Conservation (phyloP, 768 basidiomycete genomes). For the Pleurotus ostreatus region DNA sequence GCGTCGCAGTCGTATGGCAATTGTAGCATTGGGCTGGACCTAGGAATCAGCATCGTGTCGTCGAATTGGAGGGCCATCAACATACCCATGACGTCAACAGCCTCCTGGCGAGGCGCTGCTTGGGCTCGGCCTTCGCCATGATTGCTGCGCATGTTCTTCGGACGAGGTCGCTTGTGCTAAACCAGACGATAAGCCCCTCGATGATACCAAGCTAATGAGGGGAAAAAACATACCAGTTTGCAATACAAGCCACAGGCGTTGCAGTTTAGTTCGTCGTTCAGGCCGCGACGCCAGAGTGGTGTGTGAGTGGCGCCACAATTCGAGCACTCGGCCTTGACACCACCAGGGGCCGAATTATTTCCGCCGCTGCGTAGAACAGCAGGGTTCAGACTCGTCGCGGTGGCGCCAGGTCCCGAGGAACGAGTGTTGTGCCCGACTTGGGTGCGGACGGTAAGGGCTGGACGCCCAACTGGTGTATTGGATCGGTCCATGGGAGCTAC, state of each 20-base stretch:
- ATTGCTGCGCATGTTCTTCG: constrained; percentile 80
- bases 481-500: constrained; percentile 49
- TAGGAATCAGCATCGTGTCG: neutral
- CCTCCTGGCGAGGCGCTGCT: constrained; percentile 60
- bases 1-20: constrained; percentile 86
- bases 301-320: constrained; percentile 90
- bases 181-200: neutral
- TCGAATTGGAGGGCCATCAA: constrained; percentile 13
- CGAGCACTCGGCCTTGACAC: constrained; percentile 78
- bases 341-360: constrained; percentile 44
- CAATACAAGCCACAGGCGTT: constrained; percentile 88
- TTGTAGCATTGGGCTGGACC: constrained; percentile 80
- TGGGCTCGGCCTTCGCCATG: constrained; percentile 71
- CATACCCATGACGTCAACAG: constrained; percentile 70
- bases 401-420: constrained; percentile 61
- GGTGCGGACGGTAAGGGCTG: constrained; percentile 61
- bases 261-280: constrained; percentile 88
- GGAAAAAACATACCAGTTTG: constrained; percentile 56
- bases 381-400: constrained; percentile 53
- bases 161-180: constrained; percentile 84
- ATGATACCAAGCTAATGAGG: too few relatives aligned
- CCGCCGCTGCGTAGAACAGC: constrained; percentile 29
- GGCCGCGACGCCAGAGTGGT: constrained; percentile 79
- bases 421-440: constrained; percentile 42
- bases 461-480: constrained; percentile 42